Conservation (phyloP, 257 asterid species). For the Galeopsis tetrahit region DNA sequence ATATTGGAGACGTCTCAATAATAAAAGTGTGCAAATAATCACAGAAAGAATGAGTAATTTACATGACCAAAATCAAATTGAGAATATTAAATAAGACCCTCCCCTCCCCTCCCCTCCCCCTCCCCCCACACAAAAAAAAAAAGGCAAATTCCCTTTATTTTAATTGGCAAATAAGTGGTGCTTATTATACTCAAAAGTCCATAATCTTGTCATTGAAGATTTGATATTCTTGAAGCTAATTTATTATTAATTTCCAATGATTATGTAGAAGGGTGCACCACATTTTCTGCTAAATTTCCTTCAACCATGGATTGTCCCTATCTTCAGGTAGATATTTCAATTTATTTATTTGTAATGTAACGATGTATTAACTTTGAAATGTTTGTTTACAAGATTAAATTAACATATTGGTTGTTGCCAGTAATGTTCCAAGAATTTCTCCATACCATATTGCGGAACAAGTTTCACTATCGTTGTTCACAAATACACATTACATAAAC, state of each 20-base stretch:
- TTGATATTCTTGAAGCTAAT: background rate
- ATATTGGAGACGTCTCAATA: too few species aligned
- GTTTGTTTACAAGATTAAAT: constrained; percentile 24
- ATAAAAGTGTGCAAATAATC: too few species aligned
- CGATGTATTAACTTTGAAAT: background rate
- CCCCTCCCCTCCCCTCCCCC: too few species aligned
- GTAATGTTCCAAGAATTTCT: constrained; percentile 21
- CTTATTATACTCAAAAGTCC: background rate
- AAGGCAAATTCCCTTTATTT: too few species aligned
- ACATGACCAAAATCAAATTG: too few species aligned
- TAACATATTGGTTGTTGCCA: constrained; percentile 44
- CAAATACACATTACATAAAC: background rate
- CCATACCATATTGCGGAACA: background rate
- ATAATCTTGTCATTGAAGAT: constrained; percentile 35
- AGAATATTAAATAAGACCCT: too few species aligned
- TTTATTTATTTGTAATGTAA: background rate
- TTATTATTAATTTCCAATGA: background rate
- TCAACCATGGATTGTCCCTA: constrained; percentile 21
- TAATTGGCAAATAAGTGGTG: background rate
- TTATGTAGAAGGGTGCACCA: constrained; percentile 16
- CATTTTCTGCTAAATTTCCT: constrained; percentile 40
- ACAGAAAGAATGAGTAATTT: too few species aligned
- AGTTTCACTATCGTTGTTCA: background rate
- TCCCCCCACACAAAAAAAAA: too few species aligned
- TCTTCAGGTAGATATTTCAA: constrained; percentile 13